These are phyloP conservation scores for Cladorrhinum sp. DNA, from an alignment of 2,329 filamentous ascomycete genomes.

Conservation along the genomic window DNA sequence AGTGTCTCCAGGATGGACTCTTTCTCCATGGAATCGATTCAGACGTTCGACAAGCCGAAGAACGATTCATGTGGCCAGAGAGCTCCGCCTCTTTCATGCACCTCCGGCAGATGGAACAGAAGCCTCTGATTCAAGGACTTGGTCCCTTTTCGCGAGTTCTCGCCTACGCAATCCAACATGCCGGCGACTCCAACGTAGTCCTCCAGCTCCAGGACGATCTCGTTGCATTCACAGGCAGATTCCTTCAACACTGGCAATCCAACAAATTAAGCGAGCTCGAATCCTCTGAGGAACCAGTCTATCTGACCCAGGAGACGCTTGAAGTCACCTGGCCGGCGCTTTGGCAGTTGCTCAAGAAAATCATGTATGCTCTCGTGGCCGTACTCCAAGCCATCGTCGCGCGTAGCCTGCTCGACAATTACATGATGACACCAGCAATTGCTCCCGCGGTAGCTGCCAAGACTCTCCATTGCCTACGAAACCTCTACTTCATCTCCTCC, in stretches of 20 bases:
- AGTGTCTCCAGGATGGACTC: conserved; percentile 73
- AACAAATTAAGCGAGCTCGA: conserved; percentile 74
- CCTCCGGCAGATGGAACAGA: conserved; percentile 56
- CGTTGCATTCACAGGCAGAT: conserved; percentile 60
- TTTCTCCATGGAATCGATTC: conserved; percentile 69
- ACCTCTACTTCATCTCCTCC: conserved; percentile 78
- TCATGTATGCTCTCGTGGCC: conserved; percentile 72
- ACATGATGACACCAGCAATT: conserved; percentile 41
- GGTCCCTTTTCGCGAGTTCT: conserved; percentile 65
- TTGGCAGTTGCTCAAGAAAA: conserved; percentile 72
- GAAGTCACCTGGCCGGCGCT: conserved; percentile 66
- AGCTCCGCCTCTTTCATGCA: conserved; percentile 58
- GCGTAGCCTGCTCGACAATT: conserved; percentile 54
- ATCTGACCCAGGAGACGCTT: conserved; percentile 63
- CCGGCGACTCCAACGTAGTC: conserved; percentile 24
- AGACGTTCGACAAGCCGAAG: conserved; percentile 57
- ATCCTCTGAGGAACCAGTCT: conserved; percentile 59
- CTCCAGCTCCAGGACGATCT: conserved; percentile 54
- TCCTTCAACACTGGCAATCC: conserved; percentile 70
- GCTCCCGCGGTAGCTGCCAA: conserved; percentile 68
- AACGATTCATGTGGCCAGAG: conserved; percentile 63
- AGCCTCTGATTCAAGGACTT: conserved; percentile 63
- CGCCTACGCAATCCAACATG: conserved; percentile 60
- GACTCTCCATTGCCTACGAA: conserved; percentile 69
- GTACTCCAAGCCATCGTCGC: conserved; percentile 71